phyloP scores from a whole-genome alignment of 176 grass and related monocot genomes.

The Chloris gayana region DNA sequence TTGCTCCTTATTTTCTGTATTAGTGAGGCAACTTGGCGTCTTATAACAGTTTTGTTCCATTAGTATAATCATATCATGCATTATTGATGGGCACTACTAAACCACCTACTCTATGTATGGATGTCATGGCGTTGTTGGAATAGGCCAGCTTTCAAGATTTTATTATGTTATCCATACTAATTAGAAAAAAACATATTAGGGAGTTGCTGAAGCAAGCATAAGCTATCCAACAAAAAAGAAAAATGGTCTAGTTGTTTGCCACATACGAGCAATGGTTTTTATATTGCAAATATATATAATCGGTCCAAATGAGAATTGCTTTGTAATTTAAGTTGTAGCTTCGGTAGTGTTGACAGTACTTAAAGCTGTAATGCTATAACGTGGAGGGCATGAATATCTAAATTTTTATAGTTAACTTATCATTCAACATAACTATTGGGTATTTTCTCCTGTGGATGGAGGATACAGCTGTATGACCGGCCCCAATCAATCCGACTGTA shows the following conservation, averaged over 20 bases:
- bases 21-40: no score
- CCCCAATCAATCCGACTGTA: no score
- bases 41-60: neutral
- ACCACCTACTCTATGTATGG: neutral
- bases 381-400: neutral
- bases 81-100: neutral
- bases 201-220: neutral
- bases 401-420: neutral
- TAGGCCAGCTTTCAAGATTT: neutral
- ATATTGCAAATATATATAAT: neutral
- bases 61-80: slow-evolving; percentile 1
- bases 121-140: neutral
- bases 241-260: neutral
- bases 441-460: neutral
- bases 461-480: neutral
- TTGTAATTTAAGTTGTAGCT: neutral
- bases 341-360: neutral
- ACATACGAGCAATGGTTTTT: neutral
- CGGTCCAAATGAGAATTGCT: neutral
- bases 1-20: no score
- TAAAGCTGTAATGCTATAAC: neutral
- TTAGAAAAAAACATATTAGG: neutral
- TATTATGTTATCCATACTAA: neutral
- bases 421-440: neutral
- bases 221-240: neutral